phyloP scores from a whole-genome alignment of 495 filamentous ascomycete species.

The Xylaria venustula region DNA sequence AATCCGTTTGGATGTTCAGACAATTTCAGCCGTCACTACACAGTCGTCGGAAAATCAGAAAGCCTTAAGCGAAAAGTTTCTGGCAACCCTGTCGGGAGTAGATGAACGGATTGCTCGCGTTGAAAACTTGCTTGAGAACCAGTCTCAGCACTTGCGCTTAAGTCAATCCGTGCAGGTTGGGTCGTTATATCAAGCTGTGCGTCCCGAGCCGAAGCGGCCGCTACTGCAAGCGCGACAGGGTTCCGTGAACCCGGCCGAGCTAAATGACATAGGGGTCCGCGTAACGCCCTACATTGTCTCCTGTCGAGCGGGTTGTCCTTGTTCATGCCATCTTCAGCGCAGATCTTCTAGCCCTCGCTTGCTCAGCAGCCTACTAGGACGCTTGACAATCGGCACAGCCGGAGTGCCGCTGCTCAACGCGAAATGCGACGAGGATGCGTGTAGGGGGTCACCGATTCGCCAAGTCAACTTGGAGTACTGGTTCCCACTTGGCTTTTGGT shows the following conservation, averaged over 20 bases:
- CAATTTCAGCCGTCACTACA: background rate
- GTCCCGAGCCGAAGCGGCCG: background rate
- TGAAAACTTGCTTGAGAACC: background rate
- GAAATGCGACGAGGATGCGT: background rate
- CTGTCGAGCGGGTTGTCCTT: background rate
- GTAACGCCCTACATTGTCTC: background rate
- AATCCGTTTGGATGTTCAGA: background rate
- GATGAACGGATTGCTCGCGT: background rate
- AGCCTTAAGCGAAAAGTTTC: background rate
- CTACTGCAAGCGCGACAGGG: background rate
- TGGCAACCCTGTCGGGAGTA: background rate
- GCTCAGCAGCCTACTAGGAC: background rate
- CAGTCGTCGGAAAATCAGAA: background rate
- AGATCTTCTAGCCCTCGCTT: background rate
- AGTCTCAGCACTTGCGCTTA: background rate
- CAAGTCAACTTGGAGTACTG: background rate
- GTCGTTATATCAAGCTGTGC: background rate
- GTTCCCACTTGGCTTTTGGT: slow-evolving; percentile 1
- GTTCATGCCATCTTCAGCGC: background rate
- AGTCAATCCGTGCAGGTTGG: background rate
- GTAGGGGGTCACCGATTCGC: background rate
- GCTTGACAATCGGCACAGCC: background rate
- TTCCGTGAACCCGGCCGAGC: background rate
- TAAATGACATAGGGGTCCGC: background rate
- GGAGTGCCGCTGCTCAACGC: background rate